phyloP scores from a whole-genome alignment of 495 filamentous ascomycete species.

The Clohesyomyces aquaticus region DNA sequence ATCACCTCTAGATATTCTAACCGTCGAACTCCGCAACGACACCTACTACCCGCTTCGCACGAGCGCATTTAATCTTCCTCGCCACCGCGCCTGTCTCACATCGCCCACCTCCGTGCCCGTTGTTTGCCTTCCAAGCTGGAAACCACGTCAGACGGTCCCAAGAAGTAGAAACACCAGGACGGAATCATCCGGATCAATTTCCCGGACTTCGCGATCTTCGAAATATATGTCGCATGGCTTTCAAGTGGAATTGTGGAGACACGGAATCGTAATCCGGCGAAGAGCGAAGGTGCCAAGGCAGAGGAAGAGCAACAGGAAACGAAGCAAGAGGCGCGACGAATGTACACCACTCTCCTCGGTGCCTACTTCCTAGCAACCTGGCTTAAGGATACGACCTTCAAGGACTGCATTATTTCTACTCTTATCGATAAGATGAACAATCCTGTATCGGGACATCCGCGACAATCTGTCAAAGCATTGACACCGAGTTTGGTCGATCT shows the following conservation, averaged over 20 bases:
- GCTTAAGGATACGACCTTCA: slow-evolving; percentile 14
- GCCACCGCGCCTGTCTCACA: too few relatives aligned
- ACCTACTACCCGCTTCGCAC: too few relatives aligned
- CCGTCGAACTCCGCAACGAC: too few relatives aligned
- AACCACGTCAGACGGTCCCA: too few relatives aligned
- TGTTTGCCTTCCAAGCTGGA: too few relatives aligned
- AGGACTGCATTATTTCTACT: slow-evolving; percentile 2
- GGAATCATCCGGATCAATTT: slow-evolving; percentile 17
- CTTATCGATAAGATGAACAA: slow-evolving; percentile 6
- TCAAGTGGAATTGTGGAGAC: not conserved
- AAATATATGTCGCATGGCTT: slow-evolving; percentile 21
- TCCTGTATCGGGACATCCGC: not conserved
- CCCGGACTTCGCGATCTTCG: slow-evolving; percentile 25
- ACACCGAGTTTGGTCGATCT: slow-evolving; percentile 14
- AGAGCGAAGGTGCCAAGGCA: not conserved
- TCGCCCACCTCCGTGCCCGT: too few relatives aligned
- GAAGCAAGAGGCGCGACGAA: not conserved
- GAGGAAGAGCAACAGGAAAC: not conserved
- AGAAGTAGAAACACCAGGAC: slow-evolving; percentile 4
- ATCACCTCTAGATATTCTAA: too few relatives aligned
- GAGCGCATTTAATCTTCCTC: too few relatives aligned
- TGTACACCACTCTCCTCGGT: slow-evolving; percentile 15
- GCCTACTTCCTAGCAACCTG: slow-evolving; percentile 14
- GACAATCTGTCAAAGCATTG: slow-evolving; percentile 5
- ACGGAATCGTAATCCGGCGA: not conserved